Evolutionary conservation across 257 asterid genomes (phyloP).

Genomic region (Capsicum rhomboideum): DNA sequence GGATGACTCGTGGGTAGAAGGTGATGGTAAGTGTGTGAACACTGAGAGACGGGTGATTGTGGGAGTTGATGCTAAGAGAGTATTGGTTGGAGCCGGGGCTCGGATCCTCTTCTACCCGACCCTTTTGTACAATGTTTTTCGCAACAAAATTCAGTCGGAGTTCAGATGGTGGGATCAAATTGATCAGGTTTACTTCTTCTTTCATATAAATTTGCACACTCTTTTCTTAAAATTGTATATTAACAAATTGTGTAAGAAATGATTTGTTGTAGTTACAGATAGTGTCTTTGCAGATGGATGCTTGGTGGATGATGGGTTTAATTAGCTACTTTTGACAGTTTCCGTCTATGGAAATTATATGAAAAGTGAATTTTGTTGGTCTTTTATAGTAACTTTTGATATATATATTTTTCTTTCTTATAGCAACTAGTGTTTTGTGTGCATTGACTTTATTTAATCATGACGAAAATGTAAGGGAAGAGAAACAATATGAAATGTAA

Average conservation of each 20-base stretch:
- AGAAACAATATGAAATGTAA: not conserved
- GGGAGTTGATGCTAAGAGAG: constrained; percentile 78
- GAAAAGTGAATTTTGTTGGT: not conserved
- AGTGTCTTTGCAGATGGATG: not conserved
- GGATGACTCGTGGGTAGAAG: constrained; percentile 31
- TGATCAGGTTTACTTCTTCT: constrained; percentile 51
- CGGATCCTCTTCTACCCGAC: constrained; percentile 95
- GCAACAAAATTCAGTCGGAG: constrained; percentile 75
- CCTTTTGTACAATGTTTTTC: constrained; percentile 77
- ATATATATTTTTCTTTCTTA: not conserved
- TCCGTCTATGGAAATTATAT: not conserved
- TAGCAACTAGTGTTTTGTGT: not conserved
- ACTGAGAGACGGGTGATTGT: constrained; percentile 38
- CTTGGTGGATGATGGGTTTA: not conserved
- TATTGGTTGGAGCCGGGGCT: constrained; percentile 90
- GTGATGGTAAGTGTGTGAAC: constrained; percentile 3
- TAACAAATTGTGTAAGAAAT: not conserved
- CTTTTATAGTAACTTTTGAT: not conserved
- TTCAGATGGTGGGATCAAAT: constrained; percentile 98
- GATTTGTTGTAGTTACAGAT: not conserved
- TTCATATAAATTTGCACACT: not conserved
- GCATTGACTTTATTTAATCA: not conserved
- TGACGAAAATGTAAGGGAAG: not conserved
- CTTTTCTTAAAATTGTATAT: not conserved
- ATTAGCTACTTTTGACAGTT: not conserved